Evolutionary conservation across 2,329 filamentous ascomycete species (phyloP).

Genomic region (Ophiostoma sp.): DNA sequence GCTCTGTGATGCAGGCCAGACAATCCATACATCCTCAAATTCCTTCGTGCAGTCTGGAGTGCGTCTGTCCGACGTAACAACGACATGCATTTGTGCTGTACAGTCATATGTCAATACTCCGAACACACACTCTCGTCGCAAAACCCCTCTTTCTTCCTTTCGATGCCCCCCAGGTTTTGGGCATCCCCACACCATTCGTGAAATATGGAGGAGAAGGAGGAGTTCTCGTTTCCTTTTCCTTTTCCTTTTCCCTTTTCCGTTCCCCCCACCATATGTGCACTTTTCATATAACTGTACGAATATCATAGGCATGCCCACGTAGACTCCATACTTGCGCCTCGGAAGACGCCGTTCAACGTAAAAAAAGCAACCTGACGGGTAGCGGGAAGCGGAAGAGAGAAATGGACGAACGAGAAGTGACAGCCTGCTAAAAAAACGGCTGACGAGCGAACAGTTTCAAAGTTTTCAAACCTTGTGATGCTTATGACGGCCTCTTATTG

Average conservation of each 20-base stretch:
- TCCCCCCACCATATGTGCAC: background rate
- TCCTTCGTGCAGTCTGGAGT: slow-evolving; percentile 2
- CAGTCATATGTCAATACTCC: background rate
- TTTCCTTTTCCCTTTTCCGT: background rate
- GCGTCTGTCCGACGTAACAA: background rate
- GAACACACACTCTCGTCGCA: background rate
- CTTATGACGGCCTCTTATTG: background rate
- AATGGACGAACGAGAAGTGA: background rate
- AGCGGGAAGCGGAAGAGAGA: background rate
- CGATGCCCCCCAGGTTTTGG: background rate
- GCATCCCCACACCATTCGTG: slow-evolving; percentile 7
- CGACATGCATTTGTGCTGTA: background rate
- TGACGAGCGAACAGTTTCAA: background rate
- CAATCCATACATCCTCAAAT: background rate
- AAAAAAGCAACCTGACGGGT: background rate
- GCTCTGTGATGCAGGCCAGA: background rate
- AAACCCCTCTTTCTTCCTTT: background rate
- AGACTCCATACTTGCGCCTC: background rate
- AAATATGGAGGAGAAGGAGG: background rate
- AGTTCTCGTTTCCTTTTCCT: background rate
- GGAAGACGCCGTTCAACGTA: slow-evolving; percentile 4
- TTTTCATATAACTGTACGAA: background rate
- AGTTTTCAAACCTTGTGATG: slow-evolving; percentile 8
- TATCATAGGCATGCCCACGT: background rate
- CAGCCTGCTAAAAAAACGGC: background rate